Evolutionary conservation across 164 flowering plant species (phyloP), one percentile per base, ranked within the genome.

Genomic region (Annona cherimola): DNA sequence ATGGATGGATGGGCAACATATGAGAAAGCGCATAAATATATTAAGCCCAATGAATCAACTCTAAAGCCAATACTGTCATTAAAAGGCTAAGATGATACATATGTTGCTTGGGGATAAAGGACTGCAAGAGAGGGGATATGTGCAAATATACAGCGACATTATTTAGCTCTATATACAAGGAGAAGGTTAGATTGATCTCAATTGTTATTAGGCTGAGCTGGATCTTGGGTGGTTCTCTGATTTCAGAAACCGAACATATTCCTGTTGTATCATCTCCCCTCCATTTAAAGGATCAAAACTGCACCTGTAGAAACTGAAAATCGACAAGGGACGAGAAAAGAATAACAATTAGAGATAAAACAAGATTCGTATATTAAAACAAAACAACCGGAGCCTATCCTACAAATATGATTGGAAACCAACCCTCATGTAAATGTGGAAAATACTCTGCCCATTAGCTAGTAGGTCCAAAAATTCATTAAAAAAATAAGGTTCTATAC

Each of bases 231-330:
- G 70, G 64, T 69, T 68, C 45, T 85, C 92, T 7, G 86, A 80
- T 76, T 85, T 88, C 70, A 90, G 85, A 78, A 94, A 94, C 59
- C 90, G 84, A 63, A 86, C 75, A 76, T 84, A 88, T 79, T 90
- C 97, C 78, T 73, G 85, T 83, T 94, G 97, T 19, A 74, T 66
- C 97, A 95, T 93, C 76, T 86, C 87, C 71, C 99, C 99, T 73
- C 99, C 96, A 69, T 83, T 82, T 61, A 87, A 76, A 18, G 90
- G 85, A 82, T 95, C 97, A 73, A 91, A 93, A 60, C 84, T 81
- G 86, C 97, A 93, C 82, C 87, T 87, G 81, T 91, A 93, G 83
- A 93, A 93, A 77, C 98, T 93, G 90, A 60, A 41, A 42, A 76
- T 5, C 19, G 71, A 26, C 35, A 26, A 26, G 35, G 35, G 35